These are phyloP conservation scores for Paramecium pentaurelia DNA, from an alignment of 73 alveolate species.

Conservation along the genomic window DNA sequence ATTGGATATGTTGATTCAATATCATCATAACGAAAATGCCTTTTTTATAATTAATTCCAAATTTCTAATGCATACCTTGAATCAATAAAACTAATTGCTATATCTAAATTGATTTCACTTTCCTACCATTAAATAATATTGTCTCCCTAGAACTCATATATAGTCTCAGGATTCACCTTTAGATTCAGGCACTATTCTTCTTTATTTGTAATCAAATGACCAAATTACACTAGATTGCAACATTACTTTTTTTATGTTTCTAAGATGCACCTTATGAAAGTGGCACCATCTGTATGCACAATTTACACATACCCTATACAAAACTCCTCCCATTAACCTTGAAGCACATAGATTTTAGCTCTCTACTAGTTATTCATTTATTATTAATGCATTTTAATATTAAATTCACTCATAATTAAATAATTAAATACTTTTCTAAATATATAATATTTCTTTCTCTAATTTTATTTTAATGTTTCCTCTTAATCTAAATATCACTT, in stretches of 20 bases:
- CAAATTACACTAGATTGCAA: not conserved
- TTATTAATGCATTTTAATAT: not conserved
- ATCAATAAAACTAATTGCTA: conserved; percentile 19
- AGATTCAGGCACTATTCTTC: conserved; percentile 24
- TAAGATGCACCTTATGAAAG: not conserved
- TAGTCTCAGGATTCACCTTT: not conserved
- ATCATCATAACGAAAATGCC: conserved; percentile 6
- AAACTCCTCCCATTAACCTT: not conserved
- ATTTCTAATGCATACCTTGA: not conserved
- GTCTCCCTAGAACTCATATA: not conserved
- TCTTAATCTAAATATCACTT: too few relatives aligned
- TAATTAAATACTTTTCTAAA: not conserved
- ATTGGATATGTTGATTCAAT: not conserved
- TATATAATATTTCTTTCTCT: not conserved
- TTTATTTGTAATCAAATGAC: conserved; percentile 22
- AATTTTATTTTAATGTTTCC: too few relatives aligned
- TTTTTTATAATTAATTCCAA: not conserved
- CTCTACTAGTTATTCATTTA: conserved; percentile 1
- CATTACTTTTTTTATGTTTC: not conserved
- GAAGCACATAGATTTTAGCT: not conserved
- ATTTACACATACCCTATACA: not conserved
- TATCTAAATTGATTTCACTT: not conserved
- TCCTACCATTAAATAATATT: not conserved
- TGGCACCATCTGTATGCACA: not conserved
- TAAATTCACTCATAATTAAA: not conserved